These are phyloP conservation scores for Trichoderma orchidacearum DNA, from an alignment of 495 filamentous ascomycete species.

Conservation along the genomic window DNA sequence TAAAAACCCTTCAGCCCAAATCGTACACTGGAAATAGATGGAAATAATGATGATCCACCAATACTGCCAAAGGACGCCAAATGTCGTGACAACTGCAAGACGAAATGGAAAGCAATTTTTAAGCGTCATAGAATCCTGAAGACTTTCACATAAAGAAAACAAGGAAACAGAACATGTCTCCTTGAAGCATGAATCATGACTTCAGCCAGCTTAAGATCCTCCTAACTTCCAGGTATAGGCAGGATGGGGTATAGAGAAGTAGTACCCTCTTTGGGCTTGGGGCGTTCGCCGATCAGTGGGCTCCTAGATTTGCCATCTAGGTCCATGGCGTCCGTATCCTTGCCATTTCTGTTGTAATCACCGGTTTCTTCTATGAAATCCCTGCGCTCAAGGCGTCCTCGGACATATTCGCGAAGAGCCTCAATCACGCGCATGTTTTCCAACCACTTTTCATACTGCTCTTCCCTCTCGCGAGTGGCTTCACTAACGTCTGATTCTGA, in stretches of 20 bases:
- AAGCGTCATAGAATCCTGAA: background rate
- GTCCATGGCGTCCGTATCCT: slow-evolving; percentile 12
- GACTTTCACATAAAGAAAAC: background rate
- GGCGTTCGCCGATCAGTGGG: background rate
- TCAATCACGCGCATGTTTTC: slow-evolving; percentile 75
- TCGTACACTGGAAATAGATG: background rate
- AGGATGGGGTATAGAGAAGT: slow-evolving; percentile 5
- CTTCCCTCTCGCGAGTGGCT: slow-evolving; percentile 25
- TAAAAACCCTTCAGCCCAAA: background rate
- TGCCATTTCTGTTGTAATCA: slow-evolving; percentile 6
- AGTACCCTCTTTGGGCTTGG: background rate
- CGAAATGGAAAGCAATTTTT: background rate
- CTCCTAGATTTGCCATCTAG: slow-evolving; percentile 5
- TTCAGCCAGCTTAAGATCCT: background rate
- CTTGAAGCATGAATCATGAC: background rate
- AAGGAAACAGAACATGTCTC: background rate
- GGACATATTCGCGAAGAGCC: slow-evolving; percentile 53
- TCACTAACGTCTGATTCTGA: slow-evolving; percentile 24
- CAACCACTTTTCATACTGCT: slow-evolving; percentile 60
- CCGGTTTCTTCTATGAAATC: slow-evolving; percentile 40
- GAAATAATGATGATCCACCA: background rate
- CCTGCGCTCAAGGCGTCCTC: slow-evolving; percentile 44
- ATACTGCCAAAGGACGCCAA: background rate
- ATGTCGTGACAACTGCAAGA: background rate
- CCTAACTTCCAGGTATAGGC: background rate